Conservation (phyloP, 2,329 filamentous ascomycete species). For the Stachybotrys elegans region DNA sequence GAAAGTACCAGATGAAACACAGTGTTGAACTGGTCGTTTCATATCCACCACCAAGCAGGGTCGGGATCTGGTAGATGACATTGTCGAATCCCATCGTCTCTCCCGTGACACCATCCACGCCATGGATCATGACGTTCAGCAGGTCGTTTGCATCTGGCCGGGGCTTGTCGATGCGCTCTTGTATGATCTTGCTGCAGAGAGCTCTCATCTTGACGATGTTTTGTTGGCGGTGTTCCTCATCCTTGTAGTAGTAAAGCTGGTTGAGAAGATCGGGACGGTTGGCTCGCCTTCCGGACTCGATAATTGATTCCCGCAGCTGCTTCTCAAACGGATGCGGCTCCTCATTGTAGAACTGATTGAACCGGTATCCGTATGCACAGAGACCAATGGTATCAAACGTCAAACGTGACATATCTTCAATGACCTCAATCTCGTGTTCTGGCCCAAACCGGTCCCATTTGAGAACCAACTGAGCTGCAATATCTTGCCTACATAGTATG, state of each 20-base stretch:
- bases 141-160: constrained; percentile 24
- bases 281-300: neutral
- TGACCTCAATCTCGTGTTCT: neutral
- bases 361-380: constrained; percentile 4
- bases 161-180: constrained; percentile 1
- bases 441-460: constrained; percentile 5
- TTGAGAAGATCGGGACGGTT: constrained; percentile 1
- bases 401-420: constrained; percentile 4
- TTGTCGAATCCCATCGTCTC: constrained; percentile 48
- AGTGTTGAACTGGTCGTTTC: constrained; percentile 60
- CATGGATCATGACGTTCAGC: constrained; percentile 57
- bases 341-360: constrained; percentile 4
- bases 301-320: neutral
- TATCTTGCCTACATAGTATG: constrained; percentile 2
- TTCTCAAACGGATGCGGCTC: constrained; percentile 4
- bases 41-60: constrained; percentile 58
- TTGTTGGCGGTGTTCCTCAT: neutral
- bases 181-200: neutral
- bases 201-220: constrained; percentile 2
- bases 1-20: constrained; percentile 53
- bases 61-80: constrained; percentile 60
- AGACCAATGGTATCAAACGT: constrained; percentile 5
- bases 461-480: constrained; percentile 2
- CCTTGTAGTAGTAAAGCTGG: constrained; percentile 1
- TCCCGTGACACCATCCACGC: constrained; percentile 58